Conservation (phyloP, 1,139 yeast species). For the Yamadazyma epiphylla region DNA sequence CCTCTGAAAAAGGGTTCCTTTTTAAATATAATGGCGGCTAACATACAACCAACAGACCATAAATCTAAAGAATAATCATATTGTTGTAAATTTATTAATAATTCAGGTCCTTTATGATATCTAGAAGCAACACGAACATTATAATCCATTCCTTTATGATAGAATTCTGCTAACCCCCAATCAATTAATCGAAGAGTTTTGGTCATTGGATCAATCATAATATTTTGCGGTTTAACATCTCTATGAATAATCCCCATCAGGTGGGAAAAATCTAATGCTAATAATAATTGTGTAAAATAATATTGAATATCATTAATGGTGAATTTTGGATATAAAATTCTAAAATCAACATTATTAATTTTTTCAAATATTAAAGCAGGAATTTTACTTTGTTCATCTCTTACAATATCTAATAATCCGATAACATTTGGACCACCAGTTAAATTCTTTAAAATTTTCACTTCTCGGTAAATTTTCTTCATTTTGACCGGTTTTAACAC, state of each 20-base stretch:
- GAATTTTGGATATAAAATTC: slow-evolving; percentile 66
- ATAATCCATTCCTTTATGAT: slow-evolving; percentile 74
- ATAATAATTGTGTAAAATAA: slow-evolving; percentile 65
- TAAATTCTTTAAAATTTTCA: slow-evolving; percentile 68
- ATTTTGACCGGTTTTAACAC: slow-evolving; percentile 77
- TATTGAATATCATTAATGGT: slow-evolving; percentile 61
- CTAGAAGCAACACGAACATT: slow-evolving; percentile 80
- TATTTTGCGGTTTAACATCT: slow-evolving; percentile 82
- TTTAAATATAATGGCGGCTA: slow-evolving; percentile 73
- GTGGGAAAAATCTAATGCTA: slow-evolving; percentile 73
- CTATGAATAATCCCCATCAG: slow-evolving; percentile 83
- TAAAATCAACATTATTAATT: slow-evolving; percentile 67
- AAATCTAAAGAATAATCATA: slow-evolving; percentile 76
- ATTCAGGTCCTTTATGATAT: slow-evolving; percentile 79
- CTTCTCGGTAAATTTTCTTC: slow-evolving; percentile 75
- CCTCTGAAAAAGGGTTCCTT: slow-evolving; percentile 80
- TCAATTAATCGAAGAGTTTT: slow-evolving; percentile 68
- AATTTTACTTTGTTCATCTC: slow-evolving; percentile 67
- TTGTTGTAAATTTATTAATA: slow-evolving; percentile 67
- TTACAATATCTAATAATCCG: slow-evolving; percentile 68
- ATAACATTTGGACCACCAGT: slow-evolving; percentile 74
- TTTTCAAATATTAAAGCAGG: slow-evolving; percentile 75
- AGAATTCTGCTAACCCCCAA: slow-evolving; percentile 85
- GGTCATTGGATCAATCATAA: slow-evolving; percentile 71
- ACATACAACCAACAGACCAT: slow-evolving; percentile 81